Evolutionary conservation across 768 basidiomycete genomes (phyloP), one percentile per base, ranked within the genome.

Genomic region (Lentinula guzmanii): DNA sequence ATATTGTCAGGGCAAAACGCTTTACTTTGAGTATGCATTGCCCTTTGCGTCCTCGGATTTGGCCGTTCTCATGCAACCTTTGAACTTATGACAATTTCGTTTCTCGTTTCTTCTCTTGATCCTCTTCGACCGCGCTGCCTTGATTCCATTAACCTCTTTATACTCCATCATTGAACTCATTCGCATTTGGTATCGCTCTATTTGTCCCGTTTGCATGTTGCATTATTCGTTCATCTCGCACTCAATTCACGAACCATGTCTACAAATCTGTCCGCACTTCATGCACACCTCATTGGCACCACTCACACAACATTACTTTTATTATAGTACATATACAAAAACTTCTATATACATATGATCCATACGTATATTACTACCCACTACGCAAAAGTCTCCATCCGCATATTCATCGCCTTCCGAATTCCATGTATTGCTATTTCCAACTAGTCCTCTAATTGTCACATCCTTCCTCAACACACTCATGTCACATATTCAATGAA

Each of bases 281-380:
- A 33, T 34, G 37, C 52, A 8, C 37, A 5, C 37, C 37, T 39
- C 37, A 39, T 39, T 39, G 37, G 7, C 37, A 39, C 37, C 16
- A 16, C 24, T n/a, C 13, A 54, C 28, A 56, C 54, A 56, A 18
- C 37, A 56, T 15, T 56, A 56, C 41, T 34, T 16, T 43, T 21
- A 56, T 56, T 56, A 56, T 56, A 39, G 54, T 56, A 56, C 37
- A 56, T 56, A 56, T 41, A 56, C 35, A 56, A 10, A 33, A 35
- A 35, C 28, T 18, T 7, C n/a, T 34, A 16, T 34, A 52, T 52
- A 52, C 51, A 52, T 33, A 33, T 15, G 10, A 13, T 52, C 3
- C 28, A 28, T 28, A 28, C 28, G 28, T 28, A 13, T 16, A 13
- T 13, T 33, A 52, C 51, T 52, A 35, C 8, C 52, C 46, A 48